Evolutionary conservation across 805 yeast genomes (phyloP).

Genomic region (Zygosaccharomyces pseudorouxii): DNA sequence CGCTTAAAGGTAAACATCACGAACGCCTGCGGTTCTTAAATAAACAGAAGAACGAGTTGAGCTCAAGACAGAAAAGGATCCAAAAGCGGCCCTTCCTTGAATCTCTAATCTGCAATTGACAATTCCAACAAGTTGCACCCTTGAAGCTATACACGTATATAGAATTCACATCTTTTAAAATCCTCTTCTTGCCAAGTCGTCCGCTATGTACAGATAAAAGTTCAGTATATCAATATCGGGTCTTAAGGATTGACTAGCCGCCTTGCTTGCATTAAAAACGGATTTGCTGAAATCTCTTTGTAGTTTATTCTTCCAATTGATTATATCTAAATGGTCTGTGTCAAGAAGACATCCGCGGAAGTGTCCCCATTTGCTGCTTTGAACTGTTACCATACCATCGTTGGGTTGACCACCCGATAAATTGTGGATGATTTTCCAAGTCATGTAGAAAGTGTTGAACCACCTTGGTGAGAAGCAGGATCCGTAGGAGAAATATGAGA

Average conservation of each 20-base stretch:
- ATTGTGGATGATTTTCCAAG: constrained; percentile 59
- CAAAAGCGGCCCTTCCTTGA: not conserved
- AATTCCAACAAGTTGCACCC: not conserved
- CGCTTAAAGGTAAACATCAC: constrained; percentile 1
- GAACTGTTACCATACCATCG: constrained; percentile 82
- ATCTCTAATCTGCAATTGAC: not conserved
- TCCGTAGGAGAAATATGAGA: constrained; percentile 78
- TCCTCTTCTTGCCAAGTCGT: constrained; percentile 55
- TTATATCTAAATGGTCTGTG: constrained; percentile 81
- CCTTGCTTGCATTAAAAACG: constrained; percentile 28
- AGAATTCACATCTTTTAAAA: constrained; percentile 32
- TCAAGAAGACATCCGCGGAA: constrained; percentile 72
- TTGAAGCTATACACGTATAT: not conserved
- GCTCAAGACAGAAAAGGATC: not conserved
- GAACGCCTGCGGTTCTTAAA: not conserved
- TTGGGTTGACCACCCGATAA: constrained; percentile 49
- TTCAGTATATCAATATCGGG: constrained; percentile 59
- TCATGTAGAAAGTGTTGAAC: constrained; percentile 53
- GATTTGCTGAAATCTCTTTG: constrained; percentile 33
- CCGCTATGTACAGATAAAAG: constrained; percentile 63
- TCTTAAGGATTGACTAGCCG: constrained; percentile 30
- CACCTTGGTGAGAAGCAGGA: constrained; percentile 62
- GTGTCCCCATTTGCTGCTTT: constrained; percentile 78
- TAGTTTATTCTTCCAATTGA: constrained; percentile 68
- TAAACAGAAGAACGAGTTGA: not conserved